Evolutionary conservation across 2,329 filamentous ascomycete genomes (phyloP).

Genomic region (Fusarium pseudoanthophilum): DNA sequence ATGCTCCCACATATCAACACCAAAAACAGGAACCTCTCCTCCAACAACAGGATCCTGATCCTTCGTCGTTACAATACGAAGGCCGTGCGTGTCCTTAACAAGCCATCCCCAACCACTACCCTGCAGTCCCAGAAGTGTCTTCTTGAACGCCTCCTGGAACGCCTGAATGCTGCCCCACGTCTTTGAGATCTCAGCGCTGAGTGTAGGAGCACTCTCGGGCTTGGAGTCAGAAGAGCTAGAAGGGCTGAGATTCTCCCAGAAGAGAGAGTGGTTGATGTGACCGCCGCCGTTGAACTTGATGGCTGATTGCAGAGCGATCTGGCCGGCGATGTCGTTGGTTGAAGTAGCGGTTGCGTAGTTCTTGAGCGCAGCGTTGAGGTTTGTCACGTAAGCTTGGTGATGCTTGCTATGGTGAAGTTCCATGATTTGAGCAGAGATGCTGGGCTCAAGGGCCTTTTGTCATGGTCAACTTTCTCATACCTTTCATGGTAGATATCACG

Average conservation of each 20-base stretch:
- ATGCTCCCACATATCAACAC: slow-evolving; percentile 94
- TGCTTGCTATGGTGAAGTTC: slow-evolving; percentile 83
- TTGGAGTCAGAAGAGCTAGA: slow-evolving; percentile 67
- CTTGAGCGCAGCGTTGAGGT: slow-evolving; percentile 74
- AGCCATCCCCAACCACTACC: slow-evolving; percentile 93
- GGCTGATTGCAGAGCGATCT: slow-evolving; percentile 74
- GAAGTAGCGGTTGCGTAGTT: slow-evolving; percentile 67
- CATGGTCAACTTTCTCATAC: neutral
- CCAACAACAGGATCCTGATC: slow-evolving; percentile 82
- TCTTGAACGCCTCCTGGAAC: slow-evolving; percentile 74
- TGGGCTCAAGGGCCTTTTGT: slow-evolving; percentile 72
- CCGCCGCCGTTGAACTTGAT: slow-evolving; percentile 92
- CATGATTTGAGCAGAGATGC: slow-evolving; percentile 84
- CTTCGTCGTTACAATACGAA: slow-evolving; percentile 83
- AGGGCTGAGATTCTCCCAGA: slow-evolving; percentile 86
- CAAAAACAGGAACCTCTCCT: slow-evolving; percentile 75
- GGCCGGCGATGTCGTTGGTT: slow-evolving; percentile 68
- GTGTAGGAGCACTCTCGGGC: slow-evolving; percentile 63
- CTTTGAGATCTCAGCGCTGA: slow-evolving; percentile 69
- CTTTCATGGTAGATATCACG: no score
- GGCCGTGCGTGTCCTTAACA: slow-evolving; percentile 68
- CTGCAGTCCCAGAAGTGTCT: slow-evolving; percentile 76
- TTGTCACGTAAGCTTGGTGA: slow-evolving; percentile 81
- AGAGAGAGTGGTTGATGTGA: slow-evolving; percentile 92
- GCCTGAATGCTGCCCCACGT: slow-evolving; percentile 75